Percentiles rank a stretch among this genome's conserved stretches.
Conservation (phyloP, 2,329 filamentous ascomycete species). For the Corniculantispora saksenae region DNA sequence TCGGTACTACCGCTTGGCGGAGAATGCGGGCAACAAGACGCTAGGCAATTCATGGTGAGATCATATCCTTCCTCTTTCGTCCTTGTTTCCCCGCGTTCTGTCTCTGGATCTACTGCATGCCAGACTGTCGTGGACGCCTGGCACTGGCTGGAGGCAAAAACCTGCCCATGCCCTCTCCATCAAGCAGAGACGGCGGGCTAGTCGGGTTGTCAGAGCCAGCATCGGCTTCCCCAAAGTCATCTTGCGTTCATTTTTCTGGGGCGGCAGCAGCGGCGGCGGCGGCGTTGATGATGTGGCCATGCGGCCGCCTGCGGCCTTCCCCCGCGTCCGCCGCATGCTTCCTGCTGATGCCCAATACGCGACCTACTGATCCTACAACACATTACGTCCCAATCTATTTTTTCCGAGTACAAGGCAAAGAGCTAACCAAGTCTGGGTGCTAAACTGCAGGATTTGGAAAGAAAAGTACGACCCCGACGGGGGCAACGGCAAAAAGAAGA, state of each 20-base stretch:
- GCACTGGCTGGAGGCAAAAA: neutral
- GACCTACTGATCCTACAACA: too few relatives aligned
- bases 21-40: conserved; percentile 84
- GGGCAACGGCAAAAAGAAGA: conserved; percentile 39
- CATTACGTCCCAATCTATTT: too few relatives aligned
- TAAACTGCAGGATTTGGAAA: conserved; percentile 88
- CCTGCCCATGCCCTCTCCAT: neutral
- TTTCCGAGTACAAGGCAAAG: too few relatives aligned
- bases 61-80: too few relatives aligned
- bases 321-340: neutral
- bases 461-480: conserved; percentile 75
- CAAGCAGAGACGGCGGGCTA: neutral
- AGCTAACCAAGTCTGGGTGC: neutral
- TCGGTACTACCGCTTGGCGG: conserved; percentile 88
- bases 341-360: neutral
- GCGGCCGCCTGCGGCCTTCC: conserved; percentile 4
- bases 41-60: conserved; percentile 93
- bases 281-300: conserved; percentile 12
- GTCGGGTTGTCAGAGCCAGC: too few relatives aligned
- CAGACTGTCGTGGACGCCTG: neutral
- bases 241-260: too few relatives aligned
- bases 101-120: neutral
- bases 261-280: too few relatives aligned
- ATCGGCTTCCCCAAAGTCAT: too few relatives aligned
- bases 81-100: neutral